Evolutionary conservation across 352 stramenopile species (phyloP).

Genomic region (Pythium apleroticum): DNA sequence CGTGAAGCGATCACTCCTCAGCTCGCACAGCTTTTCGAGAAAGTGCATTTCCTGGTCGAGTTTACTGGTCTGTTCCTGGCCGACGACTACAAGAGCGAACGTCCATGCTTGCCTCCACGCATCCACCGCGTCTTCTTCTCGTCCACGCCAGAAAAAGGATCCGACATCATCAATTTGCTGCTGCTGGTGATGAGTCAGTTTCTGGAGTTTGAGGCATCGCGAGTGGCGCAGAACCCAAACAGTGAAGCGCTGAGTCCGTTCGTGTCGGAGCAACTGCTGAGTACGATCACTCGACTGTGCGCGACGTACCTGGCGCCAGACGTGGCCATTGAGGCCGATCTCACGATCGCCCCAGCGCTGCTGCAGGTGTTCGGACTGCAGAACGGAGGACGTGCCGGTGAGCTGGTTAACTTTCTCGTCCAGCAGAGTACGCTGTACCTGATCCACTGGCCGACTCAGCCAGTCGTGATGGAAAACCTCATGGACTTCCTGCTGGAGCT

Average conservation of each 20-base stretch:
- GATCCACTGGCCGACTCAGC: slow-evolving; percentile 80
- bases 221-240: slow-evolving; percentile 52
- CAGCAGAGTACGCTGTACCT: slow-evolving; percentile 70
- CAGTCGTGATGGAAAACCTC: slow-evolving; percentile 80
- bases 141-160: slow-evolving; percentile 1
- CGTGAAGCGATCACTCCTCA: slow-evolving; percentile 50
- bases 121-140: slow-evolving; percentile 47
- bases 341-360: slow-evolving; percentile 42
- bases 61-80: slow-evolving; percentile 76
- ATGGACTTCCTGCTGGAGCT: slow-evolving; percentile 76
- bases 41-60: slow-evolving; percentile 78
- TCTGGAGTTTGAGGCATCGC: slow-evolving; percentile 64
- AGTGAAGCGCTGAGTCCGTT: slow-evolving; percentile 73
- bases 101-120: slow-evolving; percentile 57
- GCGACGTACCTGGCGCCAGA: slow-evolving; percentile 74
- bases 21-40: slow-evolving; percentile 72
- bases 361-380: slow-evolving; percentile 70
- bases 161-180: slow-evolving; percentile 54
- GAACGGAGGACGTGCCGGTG: slow-evolving; percentile 42
- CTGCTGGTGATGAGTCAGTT: slow-evolving; percentile 70
- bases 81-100: slow-evolving; percentile 78
- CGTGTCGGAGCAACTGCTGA: slow-evolving; percentile 74
- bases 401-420: slow-evolving; percentile 73
- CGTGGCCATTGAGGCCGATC: slow-evolving; percentile 35
- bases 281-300: slow-evolving; percentile 68